Evolutionary conservation across 2,329 filamentous ascomycete genomes (phyloP).

Genomic region (Venturia effusa): DNA sequence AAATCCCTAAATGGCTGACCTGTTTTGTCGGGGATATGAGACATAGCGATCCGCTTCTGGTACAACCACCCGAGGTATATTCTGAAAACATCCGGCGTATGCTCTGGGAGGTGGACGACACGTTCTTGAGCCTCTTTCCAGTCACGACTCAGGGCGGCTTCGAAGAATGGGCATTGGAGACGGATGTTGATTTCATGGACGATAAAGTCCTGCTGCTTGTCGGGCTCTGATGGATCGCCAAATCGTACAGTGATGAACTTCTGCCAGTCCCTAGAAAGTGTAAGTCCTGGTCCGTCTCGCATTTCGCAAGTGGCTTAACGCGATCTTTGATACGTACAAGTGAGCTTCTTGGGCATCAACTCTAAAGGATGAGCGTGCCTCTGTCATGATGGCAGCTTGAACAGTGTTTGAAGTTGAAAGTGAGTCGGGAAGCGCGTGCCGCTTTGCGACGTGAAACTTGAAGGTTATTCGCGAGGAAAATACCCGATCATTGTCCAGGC

Average conservation of each 20-base stretch:
- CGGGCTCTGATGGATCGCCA: neutral
- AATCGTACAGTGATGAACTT: neutral
- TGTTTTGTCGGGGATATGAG: too few species aligned
- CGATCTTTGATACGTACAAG: neutral
- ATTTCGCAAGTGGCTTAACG: too few species aligned
- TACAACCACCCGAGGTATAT: neutral
- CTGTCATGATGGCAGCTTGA: neutral
- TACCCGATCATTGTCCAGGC: too few species aligned
- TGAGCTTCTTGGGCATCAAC: neutral
- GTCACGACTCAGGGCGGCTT: neutral
- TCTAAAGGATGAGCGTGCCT: neutral
- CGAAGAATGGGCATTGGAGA: neutral
- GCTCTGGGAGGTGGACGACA: neutral
- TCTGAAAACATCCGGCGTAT: neutral
- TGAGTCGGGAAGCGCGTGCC: too few species aligned
- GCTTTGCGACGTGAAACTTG: too few species aligned
- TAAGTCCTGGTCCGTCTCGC: neutral
- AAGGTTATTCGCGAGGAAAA: too few species aligned
- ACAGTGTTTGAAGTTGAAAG: too few species aligned
- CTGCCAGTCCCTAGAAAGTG: neutral
- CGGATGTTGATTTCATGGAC: neutral
- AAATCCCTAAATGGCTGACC: too few species aligned
- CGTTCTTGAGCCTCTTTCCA: neutral
- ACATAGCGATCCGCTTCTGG: neutral
- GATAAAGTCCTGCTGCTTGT: neutral